Conservation (phyloP, 169 alveolate genomes). For the Eimeria tenella region DNA sequence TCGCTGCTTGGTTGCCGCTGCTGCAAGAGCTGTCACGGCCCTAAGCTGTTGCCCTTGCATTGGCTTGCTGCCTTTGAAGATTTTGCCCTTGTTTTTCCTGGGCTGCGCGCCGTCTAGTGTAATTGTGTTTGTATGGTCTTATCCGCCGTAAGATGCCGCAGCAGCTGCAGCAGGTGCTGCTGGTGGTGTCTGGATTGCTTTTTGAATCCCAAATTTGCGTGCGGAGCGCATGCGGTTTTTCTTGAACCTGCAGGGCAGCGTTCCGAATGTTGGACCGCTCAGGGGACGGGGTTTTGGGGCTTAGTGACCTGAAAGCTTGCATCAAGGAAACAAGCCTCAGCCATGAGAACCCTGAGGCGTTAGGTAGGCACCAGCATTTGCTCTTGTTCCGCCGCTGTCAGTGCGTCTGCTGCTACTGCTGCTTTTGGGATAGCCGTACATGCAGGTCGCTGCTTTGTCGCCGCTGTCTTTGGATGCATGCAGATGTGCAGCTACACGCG, state of each 20-base stretch:
- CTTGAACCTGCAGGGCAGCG: background rate
- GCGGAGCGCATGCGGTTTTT: too few relatives aligned
- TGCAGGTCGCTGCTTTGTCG: background rate
- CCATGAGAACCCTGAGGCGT: constrained; percentile 6
- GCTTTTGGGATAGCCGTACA: background rate
- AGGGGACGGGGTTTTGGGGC: constrained; percentile 40
- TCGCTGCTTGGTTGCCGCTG: background rate
- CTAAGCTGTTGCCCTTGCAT: background rate
- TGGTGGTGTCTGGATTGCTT: too few relatives aligned
- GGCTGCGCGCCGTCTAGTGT: too few relatives aligned
- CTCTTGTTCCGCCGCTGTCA: background rate
- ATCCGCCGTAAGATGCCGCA: background rate
- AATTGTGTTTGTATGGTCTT: too few relatives aligned
- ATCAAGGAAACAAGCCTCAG: background rate
- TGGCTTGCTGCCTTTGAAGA: background rate
- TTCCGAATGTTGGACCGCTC: constrained; percentile 43
- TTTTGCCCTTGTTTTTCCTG: background rate
- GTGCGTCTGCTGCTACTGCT: background rate
- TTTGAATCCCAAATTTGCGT: too few relatives aligned
- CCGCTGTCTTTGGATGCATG: background rate
- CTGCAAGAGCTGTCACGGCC: too few relatives aligned
- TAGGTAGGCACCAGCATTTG: background rate
- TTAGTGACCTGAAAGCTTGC: background rate
- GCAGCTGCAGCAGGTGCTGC: background rate
- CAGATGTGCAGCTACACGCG: constrained; percentile 44